Base-by-base conservation (phyloP, 78 protist species). In the Corallochytrium limacisporum region DNA sequence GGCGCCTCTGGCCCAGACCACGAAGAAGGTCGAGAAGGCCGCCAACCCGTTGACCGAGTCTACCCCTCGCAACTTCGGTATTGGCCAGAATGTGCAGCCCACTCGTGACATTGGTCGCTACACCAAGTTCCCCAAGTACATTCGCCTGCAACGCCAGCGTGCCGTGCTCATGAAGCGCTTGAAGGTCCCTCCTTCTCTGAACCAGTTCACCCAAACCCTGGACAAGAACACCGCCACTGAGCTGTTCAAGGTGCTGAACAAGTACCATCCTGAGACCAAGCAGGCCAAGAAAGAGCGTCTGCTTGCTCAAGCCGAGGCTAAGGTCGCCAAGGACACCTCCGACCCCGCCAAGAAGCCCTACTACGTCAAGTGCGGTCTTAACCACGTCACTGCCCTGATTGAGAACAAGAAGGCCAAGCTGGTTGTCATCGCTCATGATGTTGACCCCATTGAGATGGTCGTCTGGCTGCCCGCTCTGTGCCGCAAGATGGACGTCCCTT, bases 371-470 rank as follows among this genome's bases (percentile, higher is more conserved):
- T 85, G 22, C 74, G 99, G 99, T 31, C 55, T 97, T 74, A 90
- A 95, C 88, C 90, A 90, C 72, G 85, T 97, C 71, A 81, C 93
- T 56, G 47, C 72, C 57, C 74, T 91, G 31, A 68, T 95, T 54
- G 98, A 94, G 89, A 54, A 70, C 75, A 85, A 89, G 93, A 91
- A 87, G 87, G 99, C 99, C n/a, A 24, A 77, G 71, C 83, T 97
- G 36, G 99, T 97, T 43, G 89, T 95, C 66, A 93, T 97, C 49
- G 99, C 99, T 2, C 90, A 85, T 89, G 99, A 93, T 51, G 97
- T 95, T n/a, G 97, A 90, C 82, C 99, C 99, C 60, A 74, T 95
- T 59, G 99, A 93, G 88, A 47, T 94, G 35, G 98, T 94, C 48
- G 42, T 92, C 54, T 93, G 88, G 89, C 75, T 96, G 24, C 99